These are phyloP conservation scores for Zygosaccharomyces lentus DNA, from an alignment of 805 yeast genomes.

Conservation along the genomic window DNA sequence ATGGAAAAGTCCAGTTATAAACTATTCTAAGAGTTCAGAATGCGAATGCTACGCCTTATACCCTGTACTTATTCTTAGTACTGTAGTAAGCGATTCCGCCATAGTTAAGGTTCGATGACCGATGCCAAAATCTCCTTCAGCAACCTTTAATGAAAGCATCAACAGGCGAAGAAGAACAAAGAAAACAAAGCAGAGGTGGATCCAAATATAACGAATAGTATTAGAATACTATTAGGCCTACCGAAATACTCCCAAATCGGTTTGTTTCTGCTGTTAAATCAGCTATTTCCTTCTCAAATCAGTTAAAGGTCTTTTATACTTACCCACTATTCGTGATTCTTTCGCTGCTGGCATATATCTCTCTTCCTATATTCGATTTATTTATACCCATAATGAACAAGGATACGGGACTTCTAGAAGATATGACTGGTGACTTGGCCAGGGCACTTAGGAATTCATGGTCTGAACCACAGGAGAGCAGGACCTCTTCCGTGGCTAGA, in stretches of 20 bases:
- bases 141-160: background rate
- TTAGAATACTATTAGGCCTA: background rate
- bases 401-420: constrained; percentile 6
- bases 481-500: constrained; percentile 3
- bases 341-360: background rate
- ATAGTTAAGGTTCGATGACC: constrained; percentile 3
- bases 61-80: background rate
- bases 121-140: background rate
- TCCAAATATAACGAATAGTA: background rate
- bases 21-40: background rate
- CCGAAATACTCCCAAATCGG: background rate
- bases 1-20: constrained; percentile 4
- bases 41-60: background rate
- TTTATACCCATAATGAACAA: background rate
- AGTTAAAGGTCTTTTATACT: background rate
- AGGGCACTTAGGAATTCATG: constrained; percentile 34
- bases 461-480: constrained; percentile 26
- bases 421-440: constrained; percentile 27
- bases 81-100: background rate
- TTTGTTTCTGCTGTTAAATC: background rate
- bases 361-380: background rate
- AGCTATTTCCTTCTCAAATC: background rate
- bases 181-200: background rate
- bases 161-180: background rate
- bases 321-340: background rate